A percentile compares a stretch with the other conserved stretches of the same genome.
These are phyloP conservation scores for Pelargonium australe DNA, from an alignment of 441 rosid species.

Conservation along the genomic window DNA sequence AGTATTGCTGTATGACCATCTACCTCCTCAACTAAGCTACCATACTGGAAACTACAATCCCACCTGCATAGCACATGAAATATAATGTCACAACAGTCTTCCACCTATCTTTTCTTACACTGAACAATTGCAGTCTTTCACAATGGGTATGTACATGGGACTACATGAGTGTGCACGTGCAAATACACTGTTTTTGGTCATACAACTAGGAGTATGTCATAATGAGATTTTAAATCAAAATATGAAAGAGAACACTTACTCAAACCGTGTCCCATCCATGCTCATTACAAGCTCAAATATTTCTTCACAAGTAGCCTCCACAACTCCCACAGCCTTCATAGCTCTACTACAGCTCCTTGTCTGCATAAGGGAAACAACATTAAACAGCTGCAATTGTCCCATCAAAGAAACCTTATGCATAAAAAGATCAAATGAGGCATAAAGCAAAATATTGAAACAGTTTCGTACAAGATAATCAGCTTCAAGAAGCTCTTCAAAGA, in stretches of 20 bases:
- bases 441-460: slow-evolving; percentile 17
- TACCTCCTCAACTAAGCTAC: slow-evolving; percentile 98
- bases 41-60: slow-evolving; percentile 95
- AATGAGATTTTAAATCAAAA: not conserved
- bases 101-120: no score
- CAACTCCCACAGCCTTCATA: slow-evolving; percentile 99
- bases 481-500: slow-evolving; percentile 99
- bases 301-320: slow-evolving; percentile 97
- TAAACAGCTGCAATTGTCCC: slow-evolving; percentile 18
- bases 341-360: slow-evolving; percentile 99
- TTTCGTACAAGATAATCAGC: slow-evolving; percentile 94
- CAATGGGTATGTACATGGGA: not conserved
- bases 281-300: slow-evolving; percentile 98
- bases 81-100: slow-evolving; percentile 1
- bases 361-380: slow-evolving; percentile 41
- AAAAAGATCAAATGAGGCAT: slow-evolving; percentile 18
- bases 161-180: not conserved
- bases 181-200: not conserved
- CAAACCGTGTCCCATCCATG: slow-evolving; percentile 98
- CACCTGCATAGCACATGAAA: slow-evolving; percentile 56
- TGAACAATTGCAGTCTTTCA: not conserved
- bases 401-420: slow-evolving; percentile 22
- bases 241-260: slow-evolving; percentile 59
- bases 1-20: slow-evolving; percentile 99
- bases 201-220: not conserved